Percentiles rank a stretch among this genome's conserved stretches.
These are phyloP conservation scores for Musa beccarii DNA, from an alignment of 176 grass and related monocot genomes.

Conservation along the genomic window DNA sequence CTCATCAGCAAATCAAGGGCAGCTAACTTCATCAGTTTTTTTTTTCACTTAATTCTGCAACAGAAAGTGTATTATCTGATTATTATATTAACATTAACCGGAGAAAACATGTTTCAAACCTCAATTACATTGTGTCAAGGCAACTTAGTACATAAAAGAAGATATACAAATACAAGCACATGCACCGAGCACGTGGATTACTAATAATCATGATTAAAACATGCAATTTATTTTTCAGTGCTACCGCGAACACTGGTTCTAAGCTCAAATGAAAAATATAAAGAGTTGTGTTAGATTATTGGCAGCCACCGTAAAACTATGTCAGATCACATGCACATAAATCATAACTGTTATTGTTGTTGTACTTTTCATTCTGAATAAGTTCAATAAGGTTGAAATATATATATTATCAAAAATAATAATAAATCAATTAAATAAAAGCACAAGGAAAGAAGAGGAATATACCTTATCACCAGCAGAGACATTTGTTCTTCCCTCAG, in stretches of 20 bases:
- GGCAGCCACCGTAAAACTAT: no score
- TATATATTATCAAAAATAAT: background rate
- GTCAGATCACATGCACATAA: no score
- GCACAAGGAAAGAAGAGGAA: background rate
- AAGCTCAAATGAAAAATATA: no score
- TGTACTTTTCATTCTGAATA: background rate
- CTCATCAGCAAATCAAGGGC: background rate
- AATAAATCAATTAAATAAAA: background rate
- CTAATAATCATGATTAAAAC: background rate
- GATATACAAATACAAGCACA: no score
- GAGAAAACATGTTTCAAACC: background rate
- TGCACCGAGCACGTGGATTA: background rate
- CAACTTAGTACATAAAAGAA: no score
- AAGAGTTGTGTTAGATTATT: no score
- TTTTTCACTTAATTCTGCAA: background rate
- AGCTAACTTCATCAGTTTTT: background rate
- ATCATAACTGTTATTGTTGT: no score
- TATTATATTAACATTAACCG: background rate
- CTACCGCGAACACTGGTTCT: no score
- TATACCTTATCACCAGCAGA: constrained; percentile 65
- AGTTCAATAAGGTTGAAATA: background rate
- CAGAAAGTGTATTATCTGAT: background rate
- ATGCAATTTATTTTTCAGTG: background rate
- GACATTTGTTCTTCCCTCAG: constrained; percentile 67
- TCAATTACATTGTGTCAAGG: background rate